Percentiles rank a stretch among this genome's conserved stretches.
Evolutionary conservation across 2,329 filamentous ascomycete genomes (phyloP).

Genomic region (Epichloe sp.): DNA sequence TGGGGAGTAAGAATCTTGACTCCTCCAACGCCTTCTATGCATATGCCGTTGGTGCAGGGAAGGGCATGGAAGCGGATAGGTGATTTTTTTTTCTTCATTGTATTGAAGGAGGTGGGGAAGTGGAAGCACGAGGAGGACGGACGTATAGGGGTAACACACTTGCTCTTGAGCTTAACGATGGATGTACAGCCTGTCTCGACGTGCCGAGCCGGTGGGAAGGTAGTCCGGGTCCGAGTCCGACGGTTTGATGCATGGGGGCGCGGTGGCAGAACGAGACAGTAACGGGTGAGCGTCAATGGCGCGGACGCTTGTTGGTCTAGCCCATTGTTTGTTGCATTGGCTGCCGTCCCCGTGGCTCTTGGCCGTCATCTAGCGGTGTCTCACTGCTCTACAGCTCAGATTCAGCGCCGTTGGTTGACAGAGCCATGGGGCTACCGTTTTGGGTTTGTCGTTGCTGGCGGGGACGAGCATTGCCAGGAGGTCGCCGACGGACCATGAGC

Average conservation of each 20-base stretch:
- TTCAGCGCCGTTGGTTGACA: constrained; percentile 43
- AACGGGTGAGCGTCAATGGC: not conserved
- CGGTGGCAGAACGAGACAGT: not conserved
- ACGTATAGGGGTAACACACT: not conserved
- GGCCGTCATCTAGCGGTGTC: not conserved
- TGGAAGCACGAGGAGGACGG: too few species aligned
- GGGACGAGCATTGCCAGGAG: constrained; percentile 27
- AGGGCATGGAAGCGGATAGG: not conserved
- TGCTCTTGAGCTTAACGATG: not conserved
- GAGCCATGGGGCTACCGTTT: constrained; percentile 43
- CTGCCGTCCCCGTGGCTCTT: not conserved
- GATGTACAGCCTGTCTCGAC: not conserved
- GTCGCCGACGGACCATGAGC: constrained; percentile 28
- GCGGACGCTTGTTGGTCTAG: not conserved
- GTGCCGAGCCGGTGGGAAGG: not conserved
- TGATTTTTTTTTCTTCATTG: not conserved
- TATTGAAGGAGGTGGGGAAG: rapidly evolving
- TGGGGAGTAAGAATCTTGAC: not conserved
- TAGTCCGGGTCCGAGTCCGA: not conserved
- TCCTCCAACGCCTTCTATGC: constrained; percentile 22
- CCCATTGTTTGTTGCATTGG: not conserved
- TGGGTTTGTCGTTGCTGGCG: constrained; percentile 31
- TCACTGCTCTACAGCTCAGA: constrained; percentile 33
- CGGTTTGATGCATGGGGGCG: not conserved
- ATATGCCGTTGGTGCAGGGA: constrained; percentile 7